A percentile compares a stretch with the other conserved stretches of the same genome.
Evolutionary conservation across 345 rosid genomes (phyloP).

Genomic region (Passiflora organensis): DNA sequence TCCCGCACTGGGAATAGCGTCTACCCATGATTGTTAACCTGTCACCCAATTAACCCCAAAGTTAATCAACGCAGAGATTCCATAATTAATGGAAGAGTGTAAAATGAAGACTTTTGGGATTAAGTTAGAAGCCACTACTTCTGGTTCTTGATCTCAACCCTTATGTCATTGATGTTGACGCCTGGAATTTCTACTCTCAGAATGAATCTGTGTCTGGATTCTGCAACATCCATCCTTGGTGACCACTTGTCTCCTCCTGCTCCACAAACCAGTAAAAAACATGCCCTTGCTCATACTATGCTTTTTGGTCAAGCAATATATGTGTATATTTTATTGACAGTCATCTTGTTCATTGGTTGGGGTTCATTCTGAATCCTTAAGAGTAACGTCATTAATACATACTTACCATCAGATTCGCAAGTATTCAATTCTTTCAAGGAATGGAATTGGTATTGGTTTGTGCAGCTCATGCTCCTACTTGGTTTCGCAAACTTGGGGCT

Average conservation of each 20-base stretch:
- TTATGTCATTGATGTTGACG: slow-evolving; percentile 49
- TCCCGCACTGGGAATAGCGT: slow-evolving; percentile 32
- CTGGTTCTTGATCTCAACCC: slow-evolving; percentile 63
- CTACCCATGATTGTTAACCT: slow-evolving; percentile 58
- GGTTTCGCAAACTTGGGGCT: slow-evolving; percentile 48
- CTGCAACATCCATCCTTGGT: slow-evolving; percentile 61
- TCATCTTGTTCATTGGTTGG: too few species aligned
- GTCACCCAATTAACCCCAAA: slow-evolving; percentile 9
- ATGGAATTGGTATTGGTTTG: slow-evolving; percentile 8
- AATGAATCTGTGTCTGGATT: slow-evolving; percentile 40
- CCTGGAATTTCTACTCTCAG: slow-evolving; percentile 71
- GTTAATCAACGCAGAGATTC: too few species aligned
- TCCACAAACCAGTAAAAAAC: background rate
- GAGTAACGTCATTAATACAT: too few species aligned
- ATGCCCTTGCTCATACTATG: background rate
- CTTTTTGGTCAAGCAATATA: too few species aligned
- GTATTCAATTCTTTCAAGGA: slow-evolving; percentile 10
- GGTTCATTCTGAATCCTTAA: too few species aligned
- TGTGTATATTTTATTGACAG: too few species aligned
- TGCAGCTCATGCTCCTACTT: slow-evolving; percentile 11
- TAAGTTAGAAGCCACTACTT: slow-evolving; percentile 25
- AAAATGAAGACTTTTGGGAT: background rate
- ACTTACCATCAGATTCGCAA: slow-evolving; percentile 26
- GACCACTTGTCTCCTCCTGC: slow-evolving; percentile 56
- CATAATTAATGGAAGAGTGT: too few species aligned